A percentile compares a stretch with the other conserved stretches of the same genome.
Evolutionary conservation across 176 grass and related monocot genomes (phyloP).

Genomic region (Musa troglodytarum): DNA sequence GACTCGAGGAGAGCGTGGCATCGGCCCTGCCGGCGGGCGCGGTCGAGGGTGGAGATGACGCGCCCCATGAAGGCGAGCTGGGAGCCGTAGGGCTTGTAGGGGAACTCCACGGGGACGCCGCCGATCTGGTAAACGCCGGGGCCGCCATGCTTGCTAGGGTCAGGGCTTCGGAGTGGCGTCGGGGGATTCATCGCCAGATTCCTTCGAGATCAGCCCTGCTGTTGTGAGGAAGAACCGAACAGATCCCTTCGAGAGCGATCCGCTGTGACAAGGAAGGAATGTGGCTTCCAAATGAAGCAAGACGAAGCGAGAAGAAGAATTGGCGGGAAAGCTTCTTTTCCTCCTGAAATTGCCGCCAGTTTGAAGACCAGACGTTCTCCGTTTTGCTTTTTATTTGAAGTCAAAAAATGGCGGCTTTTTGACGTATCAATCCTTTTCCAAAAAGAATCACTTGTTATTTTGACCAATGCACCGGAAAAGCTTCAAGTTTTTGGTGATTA

Average conservation of each 20-base stretch:
- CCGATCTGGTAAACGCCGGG: conserved; percentile 65
- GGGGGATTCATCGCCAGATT: conserved; percentile 22
- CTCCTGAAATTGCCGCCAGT: no score
- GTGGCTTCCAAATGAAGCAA: no score
- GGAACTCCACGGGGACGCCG: conserved; percentile 81
- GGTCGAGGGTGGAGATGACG: conserved; percentile 71
- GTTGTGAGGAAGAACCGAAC: background rate
- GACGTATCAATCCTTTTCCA: no score
- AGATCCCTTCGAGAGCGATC: background rate
- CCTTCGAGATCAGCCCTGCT: background rate
- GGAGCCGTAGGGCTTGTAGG: conserved; percentile 78
- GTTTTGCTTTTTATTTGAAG: no score
- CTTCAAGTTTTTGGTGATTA: no score
- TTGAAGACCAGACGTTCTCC: no score
- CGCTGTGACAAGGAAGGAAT: no score
- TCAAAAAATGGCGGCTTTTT: no score
- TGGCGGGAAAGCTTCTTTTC: no score
- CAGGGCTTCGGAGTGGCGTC: conserved; percentile 32
- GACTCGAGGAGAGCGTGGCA: conserved; percentile 88
- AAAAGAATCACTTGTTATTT: no score
- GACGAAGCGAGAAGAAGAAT: no score
- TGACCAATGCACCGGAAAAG: no score
- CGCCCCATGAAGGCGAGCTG: conserved; percentile 98
- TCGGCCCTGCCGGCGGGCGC: conserved; percentile 60
- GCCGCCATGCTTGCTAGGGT: background rate